Base-by-base conservation (phyloP, 2,329 filamentous ascomycete species). In the Alternaria atra region DNA sequence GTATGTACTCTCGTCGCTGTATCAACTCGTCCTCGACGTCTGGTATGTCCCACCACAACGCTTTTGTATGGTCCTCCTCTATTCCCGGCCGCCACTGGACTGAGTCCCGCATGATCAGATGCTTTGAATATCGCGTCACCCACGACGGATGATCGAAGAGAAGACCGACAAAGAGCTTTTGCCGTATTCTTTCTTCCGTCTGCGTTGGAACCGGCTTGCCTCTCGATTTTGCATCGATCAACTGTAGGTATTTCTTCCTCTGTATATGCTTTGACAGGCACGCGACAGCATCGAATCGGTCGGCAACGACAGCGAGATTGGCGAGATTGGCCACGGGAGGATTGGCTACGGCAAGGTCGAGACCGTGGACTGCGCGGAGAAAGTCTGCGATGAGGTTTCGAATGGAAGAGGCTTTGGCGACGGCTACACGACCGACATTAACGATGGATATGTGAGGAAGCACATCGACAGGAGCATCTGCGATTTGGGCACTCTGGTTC, bases 1-100 rank as follows among this genome's bases (percentile, higher is more conserved):
- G 81, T 43, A 93, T 85, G 75, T 85, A 87, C 56, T 87, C 85
- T 9, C 91, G 86, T 1, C 91, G 86, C 65, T 84, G 83, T 37
- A 88, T 85, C 4, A 93, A 81, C 73, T 93, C 91, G 57, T 86
- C 89, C 81, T 94, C 91, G 20, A 94, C 75, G 58, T 88, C 85
- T 0, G 90, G 90, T 17, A 94, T 77, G 72, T 90, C 86, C 89
- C 90, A 93, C 91, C 91, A 93, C 12, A 86, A 80, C 3, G 88
- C 84, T 56, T 72, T 76, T 48, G 69, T 78, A 53, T 78, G 58
- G 46, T 79, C 72, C 55, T 79, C 73, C 29, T 82, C 80, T 2
- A 69, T 64, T 2, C 65, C 72, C 10, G 76, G 71, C 30, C 75
- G 81, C 89, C 89, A 88, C 63, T 84, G 84, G 47, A 80, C 78